Conservation (phyloP, 2,329 filamentous ascomycete species). For the Mycosphaerella arachidis region DNA sequence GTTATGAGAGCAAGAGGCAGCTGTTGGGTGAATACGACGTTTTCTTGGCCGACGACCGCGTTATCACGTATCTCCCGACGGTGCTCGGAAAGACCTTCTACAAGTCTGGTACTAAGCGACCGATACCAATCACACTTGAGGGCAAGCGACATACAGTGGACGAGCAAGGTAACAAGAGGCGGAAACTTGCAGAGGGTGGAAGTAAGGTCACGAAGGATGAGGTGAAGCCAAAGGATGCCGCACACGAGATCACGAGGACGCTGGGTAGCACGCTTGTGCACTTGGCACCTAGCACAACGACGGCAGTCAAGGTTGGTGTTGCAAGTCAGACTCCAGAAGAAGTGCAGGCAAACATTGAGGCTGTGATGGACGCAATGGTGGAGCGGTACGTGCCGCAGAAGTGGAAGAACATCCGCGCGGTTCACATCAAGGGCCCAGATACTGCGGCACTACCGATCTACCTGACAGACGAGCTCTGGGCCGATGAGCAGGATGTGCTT, state of each 20-base stretch:
- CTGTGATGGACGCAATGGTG: constrained; percentile 64
- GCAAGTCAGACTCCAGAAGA: constrained; percentile 70
- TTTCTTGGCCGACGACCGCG: constrained; percentile 87
- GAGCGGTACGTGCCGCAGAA: constrained; percentile 78
- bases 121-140: constrained; percentile 73
- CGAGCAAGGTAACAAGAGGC: constrained; percentile 52
- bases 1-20: constrained; percentile 81
- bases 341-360: constrained; percentile 73
- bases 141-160: constrained; percentile 43
- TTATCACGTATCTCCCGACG: constrained; percentile 67
- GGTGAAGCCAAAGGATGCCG: constrained; percentile 61
- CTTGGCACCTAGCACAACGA: constrained; percentile 72
- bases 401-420: constrained; percentile 77
- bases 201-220: constrained; percentile 41
- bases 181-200: constrained; percentile 39
- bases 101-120: constrained; percentile 75
- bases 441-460: constrained; percentile 91
- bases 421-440: constrained; percentile 87
- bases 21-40: constrained; percentile 83
- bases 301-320: constrained; percentile 73
- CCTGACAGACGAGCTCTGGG: constrained; percentile 88
- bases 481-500: constrained; percentile 70
- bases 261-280: constrained; percentile 73
- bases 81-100: constrained; percentile 91
- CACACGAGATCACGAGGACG: constrained; percentile 75